Evolutionary conservation across 1,284 basidiomycete species (phyloP).

Genomic region (Hemileia vastatrix): DNA sequence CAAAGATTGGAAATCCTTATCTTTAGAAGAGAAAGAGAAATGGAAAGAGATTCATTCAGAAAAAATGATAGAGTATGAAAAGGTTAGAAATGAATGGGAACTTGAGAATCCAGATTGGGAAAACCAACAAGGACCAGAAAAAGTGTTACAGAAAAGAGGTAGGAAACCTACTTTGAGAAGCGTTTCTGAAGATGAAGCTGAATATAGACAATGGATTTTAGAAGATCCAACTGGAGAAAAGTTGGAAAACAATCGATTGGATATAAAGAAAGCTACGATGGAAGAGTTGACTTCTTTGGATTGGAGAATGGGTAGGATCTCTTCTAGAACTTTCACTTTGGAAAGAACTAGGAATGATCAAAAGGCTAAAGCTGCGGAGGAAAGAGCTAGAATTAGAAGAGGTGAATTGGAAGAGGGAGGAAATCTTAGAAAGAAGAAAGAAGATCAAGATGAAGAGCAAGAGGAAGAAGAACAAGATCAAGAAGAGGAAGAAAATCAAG

Average conservation of each 20-base stretch:
- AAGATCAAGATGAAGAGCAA: constrained; percentile 25
- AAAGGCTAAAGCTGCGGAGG: constrained; percentile 27
- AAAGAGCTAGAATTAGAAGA: constrained; percentile 20
- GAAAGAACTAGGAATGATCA: constrained; percentile 32
- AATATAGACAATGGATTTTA: constrained; percentile 28
- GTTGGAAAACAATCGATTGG: background rate
- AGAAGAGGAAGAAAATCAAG: background rate
- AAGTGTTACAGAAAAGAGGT: constrained; percentile 18
- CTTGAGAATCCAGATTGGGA: constrained; percentile 27
- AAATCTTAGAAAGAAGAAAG: constrained; percentile 21
- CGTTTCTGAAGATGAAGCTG: constrained; percentile 34
- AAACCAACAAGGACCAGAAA: constrained; percentile 26
- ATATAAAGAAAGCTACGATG: background rate
- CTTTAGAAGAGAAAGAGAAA: too few relatives aligned
- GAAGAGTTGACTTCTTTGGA: constrained; percentile 7
- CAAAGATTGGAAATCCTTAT: too few relatives aligned
- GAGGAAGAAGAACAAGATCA: constrained; percentile 23
- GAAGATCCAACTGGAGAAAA: constrained; percentile 20
- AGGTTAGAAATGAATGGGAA: constrained; percentile 19
- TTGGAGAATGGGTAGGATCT: constrained; percentile 29
- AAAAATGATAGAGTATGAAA: too few relatives aligned
- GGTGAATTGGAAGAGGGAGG: constrained; percentile 15
- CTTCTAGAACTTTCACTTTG: constrained; percentile 36
- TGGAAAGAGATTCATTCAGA: too few relatives aligned
- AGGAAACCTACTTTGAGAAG: constrained; percentile 27